These are phyloP conservation scores for Dovyalis caffra DNA, from an alignment of 345 rosid species.

Conservation along the genomic window DNA sequence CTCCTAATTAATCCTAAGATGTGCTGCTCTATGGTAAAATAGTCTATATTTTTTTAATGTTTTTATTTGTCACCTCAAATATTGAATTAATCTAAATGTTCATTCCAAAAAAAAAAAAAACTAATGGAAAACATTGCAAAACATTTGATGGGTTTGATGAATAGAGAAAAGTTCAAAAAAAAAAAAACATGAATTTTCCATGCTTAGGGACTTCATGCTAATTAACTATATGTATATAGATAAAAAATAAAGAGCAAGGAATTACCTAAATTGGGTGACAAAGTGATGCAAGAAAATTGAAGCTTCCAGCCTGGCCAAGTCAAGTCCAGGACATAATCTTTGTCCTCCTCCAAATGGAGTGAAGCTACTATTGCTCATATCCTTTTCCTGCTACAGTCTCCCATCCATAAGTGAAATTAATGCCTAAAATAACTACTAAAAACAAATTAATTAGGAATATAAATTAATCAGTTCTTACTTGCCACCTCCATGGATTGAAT, in stretches of 20 bases:
- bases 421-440: background rate
- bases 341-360: slow-evolving; percentile 98
- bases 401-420: background rate
- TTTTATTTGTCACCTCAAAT: background rate
- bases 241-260: background rate
- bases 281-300: slow-evolving; percentile 81
- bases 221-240: background rate
- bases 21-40: too few relatives aligned
- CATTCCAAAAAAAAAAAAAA: too few relatives aligned
- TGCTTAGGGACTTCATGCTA: too few relatives aligned
- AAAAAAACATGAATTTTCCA: too few relatives aligned
- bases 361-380: slow-evolving; percentile 47
- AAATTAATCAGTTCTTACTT: slow-evolving; percentile 53
- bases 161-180: too few relatives aligned
- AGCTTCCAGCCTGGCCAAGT: slow-evolving; percentile 92
- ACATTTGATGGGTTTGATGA: too few relatives aligned
- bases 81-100: too few relatives aligned
- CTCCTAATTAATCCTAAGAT: background rate
- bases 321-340: slow-evolving; percentile 91
- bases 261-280: slow-evolving; percentile 88
- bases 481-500: slow-evolving; percentile 98
- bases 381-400: slow-evolving; percentile 41
- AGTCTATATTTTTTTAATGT: too few relatives aligned
- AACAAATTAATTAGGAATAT: background rate
- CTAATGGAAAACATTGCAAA: too few relatives aligned